These are phyloP conservation scores for Penicillium verrucosum DNA, from an alignment of 2,329 filamentous ascomycete species.

Conservation along the genomic window DNA sequence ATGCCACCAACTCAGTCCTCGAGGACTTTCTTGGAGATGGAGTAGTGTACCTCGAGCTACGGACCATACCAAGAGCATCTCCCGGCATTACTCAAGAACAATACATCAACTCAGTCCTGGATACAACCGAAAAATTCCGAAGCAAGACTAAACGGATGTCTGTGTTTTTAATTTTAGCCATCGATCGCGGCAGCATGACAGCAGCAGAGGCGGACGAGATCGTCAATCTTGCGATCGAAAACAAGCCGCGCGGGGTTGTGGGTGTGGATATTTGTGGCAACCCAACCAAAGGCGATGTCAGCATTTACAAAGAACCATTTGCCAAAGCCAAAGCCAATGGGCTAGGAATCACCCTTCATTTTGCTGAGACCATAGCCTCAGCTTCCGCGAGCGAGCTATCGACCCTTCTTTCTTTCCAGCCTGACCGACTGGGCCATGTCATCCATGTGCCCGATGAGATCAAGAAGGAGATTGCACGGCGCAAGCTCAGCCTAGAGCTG, in stretches of 20 bases:
- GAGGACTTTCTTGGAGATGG: slow-evolving; percentile 66
- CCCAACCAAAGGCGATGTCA: slow-evolving; percentile 61
- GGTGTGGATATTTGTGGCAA: slow-evolving; percentile 78
- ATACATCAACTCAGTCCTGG: slow-evolving; percentile 66
- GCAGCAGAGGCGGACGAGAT: slow-evolving; percentile 59
- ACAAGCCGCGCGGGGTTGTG: slow-evolving; percentile 58
- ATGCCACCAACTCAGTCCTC: slow-evolving; percentile 65
- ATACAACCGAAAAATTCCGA: slow-evolving; percentile 57
- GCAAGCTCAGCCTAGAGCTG: slow-evolving; percentile 65
- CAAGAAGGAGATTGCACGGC: slow-evolving; percentile 54
- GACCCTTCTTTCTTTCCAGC: slow-evolving; percentile 62
- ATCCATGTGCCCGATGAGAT: slow-evolving; percentile 66
- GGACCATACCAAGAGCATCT: slow-evolving; percentile 71
- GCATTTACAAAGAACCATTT: slow-evolving; percentile 60
- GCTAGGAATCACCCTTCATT: slow-evolving; percentile 70
- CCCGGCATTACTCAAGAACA: slow-evolving; percentile 56
- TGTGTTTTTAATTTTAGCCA: slow-evolving; percentile 66
- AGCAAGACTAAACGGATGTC: slow-evolving; percentile 47
- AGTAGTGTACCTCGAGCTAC: slow-evolving; percentile 73
- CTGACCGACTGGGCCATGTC: slow-evolving; percentile 72
- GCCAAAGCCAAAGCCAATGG: slow-evolving; percentile 52
- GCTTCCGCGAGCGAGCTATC: slow-evolving; percentile 59
- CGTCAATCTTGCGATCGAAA: slow-evolving; percentile 60
- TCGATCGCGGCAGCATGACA: slow-evolving; percentile 65
- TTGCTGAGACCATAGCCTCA: slow-evolving; percentile 65